A percentile compares a stretch with the other conserved stretches of the same genome.
Evolutionary conservation across 169 alveolate genomes (phyloP).

Genomic region (Plasmodium gonderi): DNA sequence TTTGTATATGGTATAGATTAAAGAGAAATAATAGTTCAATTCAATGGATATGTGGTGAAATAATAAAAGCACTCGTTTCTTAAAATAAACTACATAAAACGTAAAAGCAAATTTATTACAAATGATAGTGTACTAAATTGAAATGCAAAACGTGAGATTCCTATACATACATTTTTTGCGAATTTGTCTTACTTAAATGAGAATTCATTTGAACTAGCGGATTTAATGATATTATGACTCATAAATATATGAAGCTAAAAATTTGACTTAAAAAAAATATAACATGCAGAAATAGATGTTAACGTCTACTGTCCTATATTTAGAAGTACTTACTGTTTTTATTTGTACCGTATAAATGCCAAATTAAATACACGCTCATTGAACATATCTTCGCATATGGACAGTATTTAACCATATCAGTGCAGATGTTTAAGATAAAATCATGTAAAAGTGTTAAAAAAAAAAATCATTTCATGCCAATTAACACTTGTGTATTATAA

Average conservation of each 20-base stretch:
- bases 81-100: not conserved
- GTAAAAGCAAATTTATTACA: not conserved
- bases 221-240: not conserved
- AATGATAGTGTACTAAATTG: not conserved
- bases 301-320: not conserved
- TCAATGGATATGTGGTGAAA: not conserved
- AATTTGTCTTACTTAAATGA: not conserved
- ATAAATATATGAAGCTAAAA: not conserved
- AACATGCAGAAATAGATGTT: not conserved
- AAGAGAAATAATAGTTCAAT: slow-evolving; percentile 15
- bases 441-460: not conserved
- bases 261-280: not conserved
- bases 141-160: not conserved
- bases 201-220: not conserved
- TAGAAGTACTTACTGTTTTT: not conserved
- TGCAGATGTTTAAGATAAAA: no score
- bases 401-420: not conserved
- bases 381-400: not conserved
- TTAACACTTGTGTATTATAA: slow-evolving; percentile 12
- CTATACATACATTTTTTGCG: not conserved
- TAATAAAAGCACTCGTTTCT: not conserved
- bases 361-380: not conserved
- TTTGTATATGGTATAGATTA: slow-evolving; percentile 27
- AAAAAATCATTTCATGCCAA: not conserved
- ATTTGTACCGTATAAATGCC: not conserved